These are phyloP conservation scores for Yamadazyma dushanensis DNA, from an alignment of 1,139 yeast species.

Conservation along the genomic window DNA sequence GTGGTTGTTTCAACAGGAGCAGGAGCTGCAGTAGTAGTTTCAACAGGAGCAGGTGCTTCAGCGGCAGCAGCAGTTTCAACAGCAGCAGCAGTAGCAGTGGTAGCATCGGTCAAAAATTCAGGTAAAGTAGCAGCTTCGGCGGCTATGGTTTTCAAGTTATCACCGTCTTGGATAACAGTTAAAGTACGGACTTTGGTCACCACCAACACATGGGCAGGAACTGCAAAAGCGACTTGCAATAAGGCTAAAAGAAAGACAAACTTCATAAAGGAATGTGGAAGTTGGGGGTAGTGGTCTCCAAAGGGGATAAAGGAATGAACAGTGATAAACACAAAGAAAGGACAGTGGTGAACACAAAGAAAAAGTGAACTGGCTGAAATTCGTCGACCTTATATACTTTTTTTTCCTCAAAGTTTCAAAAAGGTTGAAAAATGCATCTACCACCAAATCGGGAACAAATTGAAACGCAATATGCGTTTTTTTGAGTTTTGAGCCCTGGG, in stretches of 20 bases:
- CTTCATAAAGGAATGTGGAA: slow-evolving; percentile 13
- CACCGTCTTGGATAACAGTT: slow-evolving; percentile 14
- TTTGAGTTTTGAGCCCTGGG: background rate
- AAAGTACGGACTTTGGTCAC: slow-evolving; percentile 15
- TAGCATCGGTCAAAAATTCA: slow-evolving; percentile 7
- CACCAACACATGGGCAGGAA: slow-evolving; percentile 17
- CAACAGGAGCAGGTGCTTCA: slow-evolving; percentile 11
- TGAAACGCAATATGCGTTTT: background rate
- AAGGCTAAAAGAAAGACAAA: slow-evolving; percentile 10
- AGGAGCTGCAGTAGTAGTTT: slow-evolving; percentile 26
- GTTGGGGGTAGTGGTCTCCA: background rate
- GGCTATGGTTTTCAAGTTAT: slow-evolving; percentile 16
- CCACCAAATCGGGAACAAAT: no score
- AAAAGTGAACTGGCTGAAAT: no score
- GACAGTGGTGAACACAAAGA: no score
- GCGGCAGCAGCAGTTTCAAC: slow-evolving; percentile 11
- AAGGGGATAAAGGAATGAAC: slow-evolving; percentile 1
- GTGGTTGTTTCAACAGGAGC: slow-evolving; percentile 14
- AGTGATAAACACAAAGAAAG: no score
- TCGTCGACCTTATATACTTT: no score
- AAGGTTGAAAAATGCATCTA: no score
- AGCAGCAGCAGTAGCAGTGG: slow-evolving; percentile 13
- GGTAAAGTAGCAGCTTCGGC: slow-evolving; percentile 10
- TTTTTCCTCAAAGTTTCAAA: no score
- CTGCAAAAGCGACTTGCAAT: slow-evolving; percentile 12